A percentile compares a stretch with the other conserved stretches of the same genome.
phyloP scores from a whole-genome alignment of 805 yeast species.

The Saturnispora quitensis region DNA sequence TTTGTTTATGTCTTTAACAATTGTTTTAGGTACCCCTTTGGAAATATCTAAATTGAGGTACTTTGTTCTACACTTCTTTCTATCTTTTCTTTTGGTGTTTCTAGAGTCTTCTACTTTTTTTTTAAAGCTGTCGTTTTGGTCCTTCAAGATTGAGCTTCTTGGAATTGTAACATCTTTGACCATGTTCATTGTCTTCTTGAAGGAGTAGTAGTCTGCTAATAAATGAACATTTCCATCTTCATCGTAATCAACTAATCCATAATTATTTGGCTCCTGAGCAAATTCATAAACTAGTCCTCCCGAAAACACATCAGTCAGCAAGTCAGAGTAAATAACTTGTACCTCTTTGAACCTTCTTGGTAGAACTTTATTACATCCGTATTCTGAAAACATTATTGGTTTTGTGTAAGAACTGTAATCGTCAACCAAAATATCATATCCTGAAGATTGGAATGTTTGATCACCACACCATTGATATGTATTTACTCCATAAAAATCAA shows the following conservation, averaged over 20 bases:
- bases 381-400: constrained; percentile 80
- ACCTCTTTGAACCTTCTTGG: constrained; percentile 79
- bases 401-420: constrained; percentile 63
- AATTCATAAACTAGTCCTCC: constrained; percentile 95
- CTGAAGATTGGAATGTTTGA: constrained; percentile 61
- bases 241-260: constrained; percentile 67
- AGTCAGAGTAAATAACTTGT: constrained; percentile 57
- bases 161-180: constrained; percentile 22
- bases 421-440: constrained; percentile 62
- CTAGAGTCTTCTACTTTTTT: neutral
- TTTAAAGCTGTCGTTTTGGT: constrained; percentile 8
- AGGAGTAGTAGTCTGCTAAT: constrained; percentile 34
- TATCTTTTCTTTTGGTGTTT: neutral
- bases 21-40: constrained; percentile 40
- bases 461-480: constrained; percentile 94
- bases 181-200: constrained; percentile 35
- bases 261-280: constrained; percentile 67
- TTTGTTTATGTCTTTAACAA: constrained; percentile 6
- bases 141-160: constrained; percentile 15
- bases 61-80: constrained; percentile 28
- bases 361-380: constrained; percentile 67
- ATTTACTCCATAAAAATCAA: constrained; percentile 88
- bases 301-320: constrained; percentile 80
- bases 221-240: constrained; percentile 36
- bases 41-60: constrained; percentile 37